These are phyloP conservation scores for Plasmodium fragile DNA, from an alignment of 169 alveolate species.

Conservation along the genomic window DNA sequence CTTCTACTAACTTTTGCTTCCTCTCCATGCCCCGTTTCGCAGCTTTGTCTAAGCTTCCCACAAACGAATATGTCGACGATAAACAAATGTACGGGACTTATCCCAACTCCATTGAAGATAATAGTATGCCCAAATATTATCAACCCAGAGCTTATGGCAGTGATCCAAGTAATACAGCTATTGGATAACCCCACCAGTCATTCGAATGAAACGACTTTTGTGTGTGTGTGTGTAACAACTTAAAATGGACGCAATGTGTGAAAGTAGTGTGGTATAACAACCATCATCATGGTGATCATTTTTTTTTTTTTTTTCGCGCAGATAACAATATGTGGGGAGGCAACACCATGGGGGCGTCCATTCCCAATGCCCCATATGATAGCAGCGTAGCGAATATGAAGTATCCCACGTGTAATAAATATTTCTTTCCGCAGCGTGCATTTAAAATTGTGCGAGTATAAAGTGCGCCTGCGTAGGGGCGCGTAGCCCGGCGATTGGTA, in stretches of 20 bases:
- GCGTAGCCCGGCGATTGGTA: background rate
- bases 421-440: background rate
- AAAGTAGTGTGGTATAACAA: background rate
- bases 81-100: constrained; percentile 20
- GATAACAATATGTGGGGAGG: constrained; percentile 22
- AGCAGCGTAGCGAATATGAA: constrained; percentile 17
- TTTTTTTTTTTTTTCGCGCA: constrained; percentile 1
- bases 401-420: constrained; percentile 31
- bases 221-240: background rate
- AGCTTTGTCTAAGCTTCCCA: constrained; percentile 14
- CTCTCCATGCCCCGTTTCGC: background rate
- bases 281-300: background rate
- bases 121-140: constrained; percentile 28
- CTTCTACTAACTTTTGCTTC: background rate
- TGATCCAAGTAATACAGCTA: constrained; percentile 17
- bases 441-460: background rate
- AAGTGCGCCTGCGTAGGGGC: background rate
- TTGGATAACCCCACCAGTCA: background rate
- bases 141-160: constrained; percentile 7
- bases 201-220: background rate
- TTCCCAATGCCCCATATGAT: constrained; percentile 5
- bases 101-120: constrained; percentile 17
- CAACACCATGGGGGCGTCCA: constrained; percentile 8
- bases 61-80: constrained; percentile 26
- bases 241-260: background rate